Evolutionary conservation across 768 basidiomycete genomes (phyloP).

Genomic region (Cystofilobasidium ferigula): DNA sequence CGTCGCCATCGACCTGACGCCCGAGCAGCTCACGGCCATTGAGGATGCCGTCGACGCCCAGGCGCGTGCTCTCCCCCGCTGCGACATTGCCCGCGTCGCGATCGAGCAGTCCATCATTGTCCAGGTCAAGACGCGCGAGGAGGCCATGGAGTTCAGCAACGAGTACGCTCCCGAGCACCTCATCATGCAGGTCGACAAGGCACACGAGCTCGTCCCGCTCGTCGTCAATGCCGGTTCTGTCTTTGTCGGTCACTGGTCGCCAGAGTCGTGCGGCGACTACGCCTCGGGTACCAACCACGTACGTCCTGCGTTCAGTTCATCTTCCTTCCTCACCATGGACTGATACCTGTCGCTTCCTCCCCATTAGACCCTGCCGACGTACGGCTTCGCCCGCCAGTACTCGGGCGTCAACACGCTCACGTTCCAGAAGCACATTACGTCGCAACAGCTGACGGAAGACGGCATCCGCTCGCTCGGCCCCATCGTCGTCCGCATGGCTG

Average conservation of each 20-base stretch:
- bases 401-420: slow-evolving; percentile 93
- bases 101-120: slow-evolving; percentile 85
- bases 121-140: slow-evolving; percentile 51
- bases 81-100: slow-evolving; percentile 80
- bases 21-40: slow-evolving; percentile 55
- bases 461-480: slow-evolving; percentile 75
- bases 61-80: slow-evolving; percentile 71
- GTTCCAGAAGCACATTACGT: slow-evolving; percentile 98
- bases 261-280: slow-evolving; percentile 98
- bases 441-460: slow-evolving; percentile 72
- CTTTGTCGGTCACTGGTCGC: slow-evolving; percentile 88
- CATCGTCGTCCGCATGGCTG: slow-evolving; percentile 74
- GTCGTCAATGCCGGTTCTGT: slow-evolving; percentile 93
- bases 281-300: slow-evolving; percentile 93
- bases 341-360: not conserved
- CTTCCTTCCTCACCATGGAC: not conserved
- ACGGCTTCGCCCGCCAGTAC: slow-evolving; percentile 90
- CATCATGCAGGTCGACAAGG: slow-evolving; percentile 73
- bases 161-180: slow-evolving; percentile 98
- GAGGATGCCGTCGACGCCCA: slow-evolving; percentile 77
- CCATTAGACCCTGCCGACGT: slow-evolving; percentile 24
- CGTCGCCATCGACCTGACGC: slow-evolving; percentile 60
- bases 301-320: slow-evolving; percentile 46
- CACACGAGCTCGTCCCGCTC: slow-evolving; percentile 50
- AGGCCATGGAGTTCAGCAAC: slow-evolving; percentile 82